These are phyloP conservation scores for Gastrodia elata DNA, from an alignment of 106 monocot genomes.

Conservation along the genomic window DNA sequence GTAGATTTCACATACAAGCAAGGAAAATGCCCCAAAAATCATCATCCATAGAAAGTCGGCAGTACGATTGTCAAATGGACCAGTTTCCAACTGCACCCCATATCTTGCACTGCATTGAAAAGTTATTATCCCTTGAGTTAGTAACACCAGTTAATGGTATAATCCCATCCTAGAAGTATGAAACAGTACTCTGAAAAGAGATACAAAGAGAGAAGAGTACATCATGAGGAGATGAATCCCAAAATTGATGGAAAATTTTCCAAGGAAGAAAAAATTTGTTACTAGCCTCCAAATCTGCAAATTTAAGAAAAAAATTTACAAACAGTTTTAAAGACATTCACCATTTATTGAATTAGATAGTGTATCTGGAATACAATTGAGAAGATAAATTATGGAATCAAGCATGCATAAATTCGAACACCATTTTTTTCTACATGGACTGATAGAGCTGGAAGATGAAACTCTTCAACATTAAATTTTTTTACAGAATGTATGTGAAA, in stretches of 20 bases:
- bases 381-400: neutral
- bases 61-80: slow-evolving; percentile 68
- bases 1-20: slow-evolving; percentile 47
- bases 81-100: slow-evolving; percentile 84
- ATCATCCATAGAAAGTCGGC: slow-evolving; percentile 98
- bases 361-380: neutral
- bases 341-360: neutral
- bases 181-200: neutral
- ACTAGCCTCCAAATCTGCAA: slow-evolving; percentile 78
- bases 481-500: neutral
- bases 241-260: slow-evolving; percentile 91
- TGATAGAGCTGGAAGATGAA: neutral
- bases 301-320: neutral
- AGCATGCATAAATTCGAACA: neutral
- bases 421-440: neutral
- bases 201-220: slow-evolving; percentile 40
- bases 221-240: slow-evolving; percentile 95
- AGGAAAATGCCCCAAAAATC: slow-evolving; percentile 70
- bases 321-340: neutral
- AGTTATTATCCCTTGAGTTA: neutral
- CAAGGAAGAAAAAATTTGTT: slow-evolving; percentile 87
- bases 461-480: neutral
- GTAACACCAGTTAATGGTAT: neutral
- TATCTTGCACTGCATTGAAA: slow-evolving; percentile 64
- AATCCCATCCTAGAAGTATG: neutral